These are phyloP conservation scores for Fraxinus excelsior DNA, from an alignment of 257 asterid species.

Conservation along the genomic window DNA sequence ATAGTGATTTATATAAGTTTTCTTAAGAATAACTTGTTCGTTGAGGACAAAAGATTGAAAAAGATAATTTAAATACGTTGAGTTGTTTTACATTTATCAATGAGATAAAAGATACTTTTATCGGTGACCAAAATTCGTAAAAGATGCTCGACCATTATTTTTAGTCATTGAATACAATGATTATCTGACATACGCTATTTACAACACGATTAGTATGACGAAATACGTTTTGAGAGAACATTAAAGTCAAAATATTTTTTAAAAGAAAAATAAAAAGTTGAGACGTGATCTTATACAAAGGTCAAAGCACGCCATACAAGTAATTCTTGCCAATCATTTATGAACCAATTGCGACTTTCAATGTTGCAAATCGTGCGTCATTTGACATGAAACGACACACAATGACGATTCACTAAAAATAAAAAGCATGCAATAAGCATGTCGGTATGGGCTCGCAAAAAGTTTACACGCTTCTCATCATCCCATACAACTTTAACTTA, in stretches of 20 bases:
- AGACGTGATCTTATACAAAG: background rate
- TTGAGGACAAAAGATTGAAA: too few relatives aligned
- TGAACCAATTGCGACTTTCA: too few relatives aligned
- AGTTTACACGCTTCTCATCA: too few relatives aligned
- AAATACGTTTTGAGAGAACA: background rate
- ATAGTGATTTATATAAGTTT: too few relatives aligned
- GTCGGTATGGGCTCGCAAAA: background rate
- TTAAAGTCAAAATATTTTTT: background rate
- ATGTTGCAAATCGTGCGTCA: background rate
- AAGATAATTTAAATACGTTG: too few relatives aligned
- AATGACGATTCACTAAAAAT: too few relatives aligned
- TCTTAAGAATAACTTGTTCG: too few relatives aligned
- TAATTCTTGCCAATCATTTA: background rate
- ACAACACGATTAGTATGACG: background rate
- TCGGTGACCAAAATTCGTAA: background rate
- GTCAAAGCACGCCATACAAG: background rate
- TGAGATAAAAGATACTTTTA: too few relatives aligned
- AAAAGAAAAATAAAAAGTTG: background rate
- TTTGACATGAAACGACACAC: background rate
- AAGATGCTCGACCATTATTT: background rate
- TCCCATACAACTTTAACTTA: too few relatives aligned
- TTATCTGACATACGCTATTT: background rate
- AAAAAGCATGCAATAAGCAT: background rate
- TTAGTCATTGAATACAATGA: background rate
- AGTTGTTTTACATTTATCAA: too few relatives aligned